phyloP scores from a whole-genome alignment of 73 alveolate species.

The Breviolum minutum region DNA sequence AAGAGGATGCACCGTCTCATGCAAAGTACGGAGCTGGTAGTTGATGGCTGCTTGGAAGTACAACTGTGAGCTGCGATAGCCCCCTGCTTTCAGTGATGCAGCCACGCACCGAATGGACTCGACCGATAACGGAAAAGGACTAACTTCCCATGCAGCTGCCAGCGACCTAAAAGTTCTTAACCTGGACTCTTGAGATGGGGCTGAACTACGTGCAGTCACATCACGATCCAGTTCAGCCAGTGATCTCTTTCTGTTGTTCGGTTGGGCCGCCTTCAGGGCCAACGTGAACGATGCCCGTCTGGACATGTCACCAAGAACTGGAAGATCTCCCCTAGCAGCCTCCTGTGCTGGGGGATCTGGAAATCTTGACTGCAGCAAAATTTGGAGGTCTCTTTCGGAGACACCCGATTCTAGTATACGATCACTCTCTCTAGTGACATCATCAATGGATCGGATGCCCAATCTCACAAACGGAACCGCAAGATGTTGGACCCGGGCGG shows the following conservation, averaged over 20 bases:
- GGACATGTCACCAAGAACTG: too few relatives aligned
- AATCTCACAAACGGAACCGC: too few relatives aligned
- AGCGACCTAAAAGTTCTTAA: neutral
- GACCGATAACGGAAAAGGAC: neutral
- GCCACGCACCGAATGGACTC: neutral
- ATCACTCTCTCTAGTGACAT: too few relatives aligned
- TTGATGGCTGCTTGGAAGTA: neutral
- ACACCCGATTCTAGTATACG: too few relatives aligned
- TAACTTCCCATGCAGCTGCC: neutral
- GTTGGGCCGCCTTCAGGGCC: neutral
- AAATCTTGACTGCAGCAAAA: too few relatives aligned
- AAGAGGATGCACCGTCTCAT: neutral
- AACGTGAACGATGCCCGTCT: neutral
- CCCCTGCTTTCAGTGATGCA: neutral
- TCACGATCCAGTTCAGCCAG: neutral
- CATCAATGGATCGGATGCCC: too few relatives aligned
- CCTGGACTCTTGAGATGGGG: neutral
- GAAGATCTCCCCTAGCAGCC: too few relatives aligned
- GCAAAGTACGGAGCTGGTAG: neutral
- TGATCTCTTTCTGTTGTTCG: neutral
- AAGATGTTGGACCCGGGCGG: too few relatives aligned
- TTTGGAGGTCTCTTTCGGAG: too few relatives aligned
- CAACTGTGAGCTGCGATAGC: neutral
- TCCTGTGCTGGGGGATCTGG: too few relatives aligned
- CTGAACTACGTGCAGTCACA: neutral